A percentile compares a stretch with the other conserved stretches of the same genome.
These are phyloP conservation scores for Gossypium gossypioides DNA, from an alignment of 441 rosid genomes.

Conservation along the genomic window DNA sequence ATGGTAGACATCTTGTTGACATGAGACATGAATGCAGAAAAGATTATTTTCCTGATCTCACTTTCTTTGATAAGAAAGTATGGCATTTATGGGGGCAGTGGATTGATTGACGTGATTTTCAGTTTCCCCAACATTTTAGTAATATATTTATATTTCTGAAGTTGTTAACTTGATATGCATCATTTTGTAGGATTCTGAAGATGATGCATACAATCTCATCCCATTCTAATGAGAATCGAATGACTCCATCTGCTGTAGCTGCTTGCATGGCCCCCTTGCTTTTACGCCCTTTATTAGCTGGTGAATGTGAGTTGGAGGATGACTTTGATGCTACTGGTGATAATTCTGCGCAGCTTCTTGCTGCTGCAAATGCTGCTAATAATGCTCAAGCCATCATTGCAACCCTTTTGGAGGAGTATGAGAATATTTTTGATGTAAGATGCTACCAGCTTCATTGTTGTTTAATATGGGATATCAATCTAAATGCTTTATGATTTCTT, in stretches of 20 bases:
- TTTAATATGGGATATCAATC: background rate
- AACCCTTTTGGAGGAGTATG: constrained; percentile 81
- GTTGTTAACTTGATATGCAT: constrained; percentile 13
- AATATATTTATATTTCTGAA: background rate
- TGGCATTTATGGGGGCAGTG: background rate
- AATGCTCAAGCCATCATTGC: constrained; percentile 90
- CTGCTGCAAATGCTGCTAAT: constrained; percentile 98
- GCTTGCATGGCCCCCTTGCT: constrained; percentile 99
- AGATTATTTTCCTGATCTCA: background rate
- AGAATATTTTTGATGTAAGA: constrained; percentile 83
- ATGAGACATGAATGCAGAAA: background rate
- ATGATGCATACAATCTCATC: constrained; percentile 76
- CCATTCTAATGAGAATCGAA: constrained; percentile 83
- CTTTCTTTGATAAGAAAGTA: background rate
- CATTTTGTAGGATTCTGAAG: constrained; percentile 67
- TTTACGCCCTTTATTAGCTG: constrained; percentile 84
- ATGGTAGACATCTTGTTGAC: background rate
- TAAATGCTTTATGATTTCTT: constrained; percentile 14
- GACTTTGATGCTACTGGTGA: constrained; percentile 78
- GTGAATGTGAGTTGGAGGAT: constrained; percentile 93
- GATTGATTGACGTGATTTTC: background rate
- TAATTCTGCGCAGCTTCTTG: constrained; percentile 95
- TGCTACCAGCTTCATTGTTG: constrained; percentile 14
- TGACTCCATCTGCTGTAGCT: constrained; percentile 95
- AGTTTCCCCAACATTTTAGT: background rate